Conservation (phyloP, 108 stramenopile species). For the Chaetoceros tenuissimus region DNA sequence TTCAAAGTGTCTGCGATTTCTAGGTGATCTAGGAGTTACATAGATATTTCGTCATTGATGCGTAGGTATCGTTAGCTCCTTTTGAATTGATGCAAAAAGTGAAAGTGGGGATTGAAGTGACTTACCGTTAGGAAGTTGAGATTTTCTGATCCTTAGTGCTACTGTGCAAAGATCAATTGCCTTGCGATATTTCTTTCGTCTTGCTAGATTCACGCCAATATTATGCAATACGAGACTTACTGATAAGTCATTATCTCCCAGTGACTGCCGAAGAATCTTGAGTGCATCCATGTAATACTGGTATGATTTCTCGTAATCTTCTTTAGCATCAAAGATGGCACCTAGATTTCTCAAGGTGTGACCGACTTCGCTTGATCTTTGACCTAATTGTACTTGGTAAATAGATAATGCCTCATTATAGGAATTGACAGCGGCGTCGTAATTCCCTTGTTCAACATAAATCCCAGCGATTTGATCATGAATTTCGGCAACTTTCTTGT, state of each 20-base stretch:
- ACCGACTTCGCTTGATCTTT: slow-evolving; percentile 46
- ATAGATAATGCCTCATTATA: slow-evolving; percentile 56
- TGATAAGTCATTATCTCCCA: slow-evolving; percentile 32
- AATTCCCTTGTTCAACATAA: no score
- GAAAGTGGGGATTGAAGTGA: no score
- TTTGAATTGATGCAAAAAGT: no score
- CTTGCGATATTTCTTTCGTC: slow-evolving; percentile 26
- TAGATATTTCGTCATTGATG: no score
- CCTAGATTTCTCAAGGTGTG: slow-evolving; percentile 51
- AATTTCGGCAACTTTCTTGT: no score
- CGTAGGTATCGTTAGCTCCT: no score
- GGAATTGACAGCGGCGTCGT: slow-evolving; percentile 37
- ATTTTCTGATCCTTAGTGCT: no score
- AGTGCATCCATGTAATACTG: slow-evolving; percentile 52
- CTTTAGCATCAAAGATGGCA: slow-evolving; percentile 47
- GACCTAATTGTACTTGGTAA: slow-evolving; percentile 36
- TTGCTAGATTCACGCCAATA: slow-evolving; percentile 43
- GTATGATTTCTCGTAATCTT: slow-evolving; percentile 43
- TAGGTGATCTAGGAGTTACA: no score
- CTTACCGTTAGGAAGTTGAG: no score
- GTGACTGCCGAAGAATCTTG: slow-evolving; percentile 35
- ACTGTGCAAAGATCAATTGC: slow-evolving; percentile 38
- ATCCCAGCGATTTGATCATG: no score
- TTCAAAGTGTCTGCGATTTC: slow-evolving; percentile 47
- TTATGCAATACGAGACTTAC: slow-evolving; percentile 43